Evolutionary conservation across 306 rosid species (phyloP).

Genomic region (Ziziphus jujuba): DNA sequence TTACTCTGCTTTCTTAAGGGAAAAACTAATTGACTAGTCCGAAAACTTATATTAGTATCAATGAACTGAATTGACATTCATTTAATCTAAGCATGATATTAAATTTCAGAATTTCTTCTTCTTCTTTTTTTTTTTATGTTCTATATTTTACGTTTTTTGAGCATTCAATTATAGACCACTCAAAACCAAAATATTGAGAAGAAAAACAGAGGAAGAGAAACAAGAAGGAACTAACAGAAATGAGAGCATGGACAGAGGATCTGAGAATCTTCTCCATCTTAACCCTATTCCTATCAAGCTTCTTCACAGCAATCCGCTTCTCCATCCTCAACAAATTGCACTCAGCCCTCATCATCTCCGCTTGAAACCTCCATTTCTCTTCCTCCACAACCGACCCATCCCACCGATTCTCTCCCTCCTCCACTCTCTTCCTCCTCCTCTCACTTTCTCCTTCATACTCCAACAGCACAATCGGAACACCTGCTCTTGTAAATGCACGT

Average conservation of each 20-base stretch:
- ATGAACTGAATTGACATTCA: too few relatives aligned
- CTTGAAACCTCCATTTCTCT: conserved; percentile 89
- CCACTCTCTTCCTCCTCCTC: conserved; percentile 60
- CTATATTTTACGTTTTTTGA: too few relatives aligned
- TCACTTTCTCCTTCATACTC: conserved; percentile 36
- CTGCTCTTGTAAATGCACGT: conserved; percentile 29
- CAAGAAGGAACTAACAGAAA: conserved; percentile 58
- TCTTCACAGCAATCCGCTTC: conserved; percentile 70
- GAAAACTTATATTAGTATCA: too few relatives aligned
- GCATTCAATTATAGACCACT: background rate
- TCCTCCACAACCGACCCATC: conserved; percentile 43
- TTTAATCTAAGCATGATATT: too few relatives aligned
- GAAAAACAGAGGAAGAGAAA: background rate
- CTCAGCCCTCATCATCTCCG: conserved; percentile 92
- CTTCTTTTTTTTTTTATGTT: too few relatives aligned
- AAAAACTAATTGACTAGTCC: too few relatives aligned
- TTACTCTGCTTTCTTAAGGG: too few relatives aligned
- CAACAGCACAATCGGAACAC: conserved; percentile 51
- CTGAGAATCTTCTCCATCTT: conserved; percentile 60
- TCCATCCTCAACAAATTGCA: conserved; percentile 92
- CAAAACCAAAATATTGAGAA: background rate
- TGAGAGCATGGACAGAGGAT: conserved; percentile 68
- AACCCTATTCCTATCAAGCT: conserved; percentile 50
- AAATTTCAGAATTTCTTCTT: too few relatives aligned
- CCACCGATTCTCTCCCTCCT: conserved; percentile 22